Conservation (phyloP, 805 yeast genomes). For the Hanseniaspora thailandica region DNA sequence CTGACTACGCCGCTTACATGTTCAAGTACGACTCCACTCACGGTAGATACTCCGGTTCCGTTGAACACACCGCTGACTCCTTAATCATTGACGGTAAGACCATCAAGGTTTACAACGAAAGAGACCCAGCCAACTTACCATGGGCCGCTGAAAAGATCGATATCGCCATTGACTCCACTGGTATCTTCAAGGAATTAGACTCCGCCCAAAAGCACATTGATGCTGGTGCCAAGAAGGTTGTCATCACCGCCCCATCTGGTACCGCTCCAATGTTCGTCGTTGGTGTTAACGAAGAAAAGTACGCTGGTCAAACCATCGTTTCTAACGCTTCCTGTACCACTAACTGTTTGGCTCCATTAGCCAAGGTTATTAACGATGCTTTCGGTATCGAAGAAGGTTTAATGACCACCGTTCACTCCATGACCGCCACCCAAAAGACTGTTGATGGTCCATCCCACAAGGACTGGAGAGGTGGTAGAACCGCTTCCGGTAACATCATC, state of each 20-base stretch:
- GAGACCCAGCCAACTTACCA: constrained; percentile 57
- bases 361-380: constrained; percentile 52
- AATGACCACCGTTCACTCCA: constrained; percentile 64
- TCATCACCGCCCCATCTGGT: constrained; percentile 60
- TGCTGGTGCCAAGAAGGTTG: constrained; percentile 64
- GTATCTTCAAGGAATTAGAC: constrained; percentile 55
- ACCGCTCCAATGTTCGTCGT: constrained; percentile 66
- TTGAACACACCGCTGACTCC: constrained; percentile 39
- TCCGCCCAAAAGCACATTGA: constrained; percentile 58
- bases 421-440: constrained; percentile 62
- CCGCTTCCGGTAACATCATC: constrained; percentile 63
- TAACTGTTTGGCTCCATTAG: constrained; percentile 64
- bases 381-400: constrained; percentile 64
- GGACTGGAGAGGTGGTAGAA: constrained; percentile 75
- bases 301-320: constrained; percentile 46
- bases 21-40: constrained; percentile 67
- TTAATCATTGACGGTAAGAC: constrained; percentile 43
- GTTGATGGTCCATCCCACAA: constrained; percentile 70
- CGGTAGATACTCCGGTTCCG: constrained; percentile 52
- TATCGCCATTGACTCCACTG: constrained; percentile 58
- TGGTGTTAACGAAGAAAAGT: constrained; percentile 55
- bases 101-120: constrained; percentile 46
- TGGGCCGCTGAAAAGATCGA: constrained; percentile 56
- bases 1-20: constrained; percentile 62
- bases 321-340: constrained; percentile 68